A percentile compares a stretch with the other conserved stretches of the same genome.
phyloP scores from a whole-genome alignment of 2,329 filamentous ascomycete genomes.

The Beauveria rudraprayagi region DNA sequence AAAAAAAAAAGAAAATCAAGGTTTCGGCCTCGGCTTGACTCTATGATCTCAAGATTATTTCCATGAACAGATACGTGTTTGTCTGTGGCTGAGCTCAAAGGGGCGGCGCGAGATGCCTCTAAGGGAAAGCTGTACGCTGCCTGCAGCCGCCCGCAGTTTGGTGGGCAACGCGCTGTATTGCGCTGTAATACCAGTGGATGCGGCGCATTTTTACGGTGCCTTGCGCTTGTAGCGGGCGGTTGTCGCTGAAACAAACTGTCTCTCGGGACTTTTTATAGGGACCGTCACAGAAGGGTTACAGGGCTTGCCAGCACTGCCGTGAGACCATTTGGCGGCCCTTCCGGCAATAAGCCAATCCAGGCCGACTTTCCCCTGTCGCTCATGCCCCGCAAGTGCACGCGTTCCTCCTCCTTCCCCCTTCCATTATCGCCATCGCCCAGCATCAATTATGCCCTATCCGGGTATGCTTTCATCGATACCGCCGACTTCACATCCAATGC shows the following conservation, averaged over 20 bases:
- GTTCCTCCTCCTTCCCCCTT: not conserved
- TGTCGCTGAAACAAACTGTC: not conserved
- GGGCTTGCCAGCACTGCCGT: not conserved
- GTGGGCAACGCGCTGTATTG: too few species aligned
- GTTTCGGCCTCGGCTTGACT: not conserved
- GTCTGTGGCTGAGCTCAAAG: not conserved
- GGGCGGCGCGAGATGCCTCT: not conserved
- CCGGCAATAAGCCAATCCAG: not conserved
- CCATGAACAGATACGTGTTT: not conserved
- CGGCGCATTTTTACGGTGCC: too few species aligned
- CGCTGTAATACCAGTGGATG: too few species aligned
- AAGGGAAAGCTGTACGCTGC: not conserved
- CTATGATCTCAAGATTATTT: not conserved
- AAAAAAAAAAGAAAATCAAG: not conserved
- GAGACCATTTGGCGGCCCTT: not conserved
- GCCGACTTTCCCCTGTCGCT: not conserved
- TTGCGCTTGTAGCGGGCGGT: not conserved
- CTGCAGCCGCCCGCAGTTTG: too few species aligned
- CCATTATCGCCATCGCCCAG: not conserved
- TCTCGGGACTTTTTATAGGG: not conserved
- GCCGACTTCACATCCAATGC: not conserved
- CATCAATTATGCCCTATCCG: not conserved
- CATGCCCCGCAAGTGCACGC: not conserved
- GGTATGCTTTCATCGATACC: not conserved
- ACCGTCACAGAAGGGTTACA: not conserved